Conservation (phyloP, 768 basidiomycete genomes). For the Pleurotus tuber-regium region DNA sequence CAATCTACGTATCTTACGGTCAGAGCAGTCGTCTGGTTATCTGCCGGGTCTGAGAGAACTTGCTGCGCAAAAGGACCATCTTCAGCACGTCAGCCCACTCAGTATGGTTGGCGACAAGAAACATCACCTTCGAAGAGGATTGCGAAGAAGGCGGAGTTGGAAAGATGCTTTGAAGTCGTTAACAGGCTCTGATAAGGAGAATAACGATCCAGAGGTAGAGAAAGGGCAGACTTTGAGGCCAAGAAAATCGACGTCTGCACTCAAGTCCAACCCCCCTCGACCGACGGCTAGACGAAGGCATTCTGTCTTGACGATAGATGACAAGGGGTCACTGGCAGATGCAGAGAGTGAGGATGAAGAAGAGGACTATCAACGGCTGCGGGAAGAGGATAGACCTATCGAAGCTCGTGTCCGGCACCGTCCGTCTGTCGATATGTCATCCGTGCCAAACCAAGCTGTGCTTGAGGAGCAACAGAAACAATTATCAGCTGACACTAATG, state of each 20-base stretch:
- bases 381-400: constrained; percentile 75
- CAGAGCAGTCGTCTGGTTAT: constrained; percentile 84
- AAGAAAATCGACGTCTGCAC: constrained; percentile 11
- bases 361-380: constrained; percentile 42
- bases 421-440: constrained; percentile 4
- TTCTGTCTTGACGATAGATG: constrained; percentile 28
- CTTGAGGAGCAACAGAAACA: constrained; percentile 51
- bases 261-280: neutral
- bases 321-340: constrained; percentile 53
- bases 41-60: constrained; percentile 69
- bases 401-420: constrained; percentile 60
- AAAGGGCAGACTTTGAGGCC: constrained; percentile 13
- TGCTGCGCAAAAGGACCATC: constrained; percentile 82
- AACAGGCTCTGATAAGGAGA: constrained; percentile 35
- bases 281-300: constrained; percentile 7
- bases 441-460: constrained; percentile 30
- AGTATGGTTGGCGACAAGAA: constrained; percentile 83
- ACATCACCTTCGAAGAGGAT: constrained; percentile 34
- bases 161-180: constrained; percentile 46
- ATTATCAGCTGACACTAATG: constrained; percentile 36
- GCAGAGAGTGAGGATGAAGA: constrained; percentile 52
- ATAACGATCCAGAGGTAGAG: constrained; percentile 24
- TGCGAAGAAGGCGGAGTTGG: constrained; percentile 59
- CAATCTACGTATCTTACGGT: constrained; percentile 78
- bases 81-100: constrained; percentile 86